phyloP scores from a whole-genome alignment of 2,329 filamentous ascomycete genomes.

The Pyricularia sp. region DNA sequence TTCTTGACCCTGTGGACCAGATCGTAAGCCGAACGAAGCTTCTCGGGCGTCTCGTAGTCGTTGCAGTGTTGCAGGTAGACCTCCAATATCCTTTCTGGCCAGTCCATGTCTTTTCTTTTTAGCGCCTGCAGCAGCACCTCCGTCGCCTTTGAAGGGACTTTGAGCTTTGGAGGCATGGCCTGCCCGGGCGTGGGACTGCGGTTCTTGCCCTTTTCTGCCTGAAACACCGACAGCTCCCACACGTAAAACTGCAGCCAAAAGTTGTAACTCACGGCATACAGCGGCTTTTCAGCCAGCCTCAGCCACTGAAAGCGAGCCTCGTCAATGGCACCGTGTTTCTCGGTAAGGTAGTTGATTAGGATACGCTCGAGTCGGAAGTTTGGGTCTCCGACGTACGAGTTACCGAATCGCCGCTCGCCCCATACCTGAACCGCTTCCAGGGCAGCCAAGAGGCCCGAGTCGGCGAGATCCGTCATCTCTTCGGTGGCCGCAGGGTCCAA shows the following conservation, averaged over 20 bases:
- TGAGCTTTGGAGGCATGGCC: conserved; percentile 12
- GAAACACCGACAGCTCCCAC: conserved; percentile 71
- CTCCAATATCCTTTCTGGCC: conserved; percentile 67
- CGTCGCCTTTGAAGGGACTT: conserved; percentile 58
- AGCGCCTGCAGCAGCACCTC: conserved; percentile 66
- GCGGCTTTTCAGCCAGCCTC: conserved; percentile 52
- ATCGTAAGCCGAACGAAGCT: conserved; percentile 65
- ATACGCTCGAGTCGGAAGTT: conserved; percentile 84
- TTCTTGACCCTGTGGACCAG: conserved; percentile 61
- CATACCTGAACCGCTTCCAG: conserved; percentile 79
- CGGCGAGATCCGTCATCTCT: conserved; percentile 80
- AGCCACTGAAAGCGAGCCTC: conserved; percentile 73
- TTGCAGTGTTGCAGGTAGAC: conserved; percentile 75
- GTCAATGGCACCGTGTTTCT: conserved; percentile 69
- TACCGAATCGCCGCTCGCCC: conserved; percentile 64
- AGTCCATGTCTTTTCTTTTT: conserved; percentile 54
- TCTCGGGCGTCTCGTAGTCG: conserved; percentile 74
- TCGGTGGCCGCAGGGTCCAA: conserved; percentile 65
- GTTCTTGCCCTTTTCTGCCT: conserved; percentile 35
- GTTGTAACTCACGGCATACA: conserved; percentile 69
- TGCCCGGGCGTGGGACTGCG: conserved; percentile 40
- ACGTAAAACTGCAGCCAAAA: conserved; percentile 92
- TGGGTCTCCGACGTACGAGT: conserved; percentile 75
- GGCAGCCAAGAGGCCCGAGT: conserved; percentile 78
- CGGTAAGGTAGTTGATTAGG: conserved; percentile 82